Base-by-base conservation (phyloP, 2,329 filamentous ascomycete species). In the Penicillium sp. region DNA sequence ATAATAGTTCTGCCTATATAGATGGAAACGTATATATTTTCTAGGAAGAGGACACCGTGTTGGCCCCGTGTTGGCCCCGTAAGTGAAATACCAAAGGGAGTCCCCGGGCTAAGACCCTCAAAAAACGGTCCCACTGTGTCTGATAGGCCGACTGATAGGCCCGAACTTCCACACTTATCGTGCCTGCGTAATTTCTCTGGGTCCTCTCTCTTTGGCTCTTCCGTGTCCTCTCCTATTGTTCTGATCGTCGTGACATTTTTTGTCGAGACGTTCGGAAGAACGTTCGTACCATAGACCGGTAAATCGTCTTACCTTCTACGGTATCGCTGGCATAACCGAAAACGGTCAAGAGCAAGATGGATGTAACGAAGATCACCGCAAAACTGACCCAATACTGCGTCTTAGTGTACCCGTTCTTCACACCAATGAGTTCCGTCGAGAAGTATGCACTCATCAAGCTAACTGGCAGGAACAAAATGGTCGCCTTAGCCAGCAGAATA, bases 361-460 rank as follows among this genome's bases (percentile, higher is more conserved):
- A 88, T 25, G 87, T 61, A 15, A 80, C 78, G 50, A 89, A 80
- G 17, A 90, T 82, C 33, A 87, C 81, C 0, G 79, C 83, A 75
- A 92, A 91, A 29, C 81, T 77, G 50, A 83, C 78, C 89, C 89
- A 91, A 70, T 89, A 92, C 43, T 85, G 82, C 56, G 73, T 80
- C 15, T 81, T 75, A 0, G 83, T 84, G 73, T 89, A 91, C n/a
- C 76, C 73, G 8, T 72, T 70, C 49, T 83, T 79, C 10, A 86
- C 75, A 4, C 84, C 81, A 8, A 78, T 73, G 50, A 91, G 83
- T 69, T 89, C 82, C 1, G 87, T 82, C 6, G 85, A 87, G 71
- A 91, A 92, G 73, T 91, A 92, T 33, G 80, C 85, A 4, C 88
- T 90, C 84, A 91, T 86, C 49, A 91, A 81, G 63, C 83, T 88